Base-by-base conservation (phyloP, 1,284 basidiomycete species). In the Austroboletus niveus region DNA sequence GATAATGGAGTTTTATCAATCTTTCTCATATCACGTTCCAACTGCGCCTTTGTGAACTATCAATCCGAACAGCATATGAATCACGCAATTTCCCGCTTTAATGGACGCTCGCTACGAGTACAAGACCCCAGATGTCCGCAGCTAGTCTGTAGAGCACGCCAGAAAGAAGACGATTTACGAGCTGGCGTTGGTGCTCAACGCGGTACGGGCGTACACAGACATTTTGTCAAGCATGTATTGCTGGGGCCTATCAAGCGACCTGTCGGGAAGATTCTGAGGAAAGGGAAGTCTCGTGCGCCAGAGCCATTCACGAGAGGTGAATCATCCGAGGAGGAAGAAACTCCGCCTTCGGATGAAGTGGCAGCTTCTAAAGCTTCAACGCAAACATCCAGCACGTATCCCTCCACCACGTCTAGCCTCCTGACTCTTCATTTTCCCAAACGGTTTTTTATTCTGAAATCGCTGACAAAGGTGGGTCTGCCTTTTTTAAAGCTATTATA, bases 11-110 rank as follows among this genome's bases (percentile, higher is more conserved):
- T 98, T 3, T 70, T 89, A 3, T 94, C 91, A 22, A 87, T 99
- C 57, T 97, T 96, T 72, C 81, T 95, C 51, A 98, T 99, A 60
- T 82, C 88, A 17, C 84, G 94, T 22, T 95, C 93, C 4, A 94
- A 87, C 61, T 98, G 95, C 68, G 92, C 92, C 4, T 98, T 98
- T 64, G 82, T 97, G 68, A 98, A 98, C 67, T 94, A 89, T 62
- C 80, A 82, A 45, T 81, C 77, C 0, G 81, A 86, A 59, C 71
- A 64, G 2, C 77, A 87, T 55, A 75, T 98, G 30, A 72, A 80
- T 8, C 72, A 74, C 1, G 92, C 92, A 0, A 89, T 95, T 49
- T 61, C 67, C 1, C 80, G 75, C 48, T 96, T 93, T 72, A 84
- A 89, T 63, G 89, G 88, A 9, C 72, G 73, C 51, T 75, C 78